phyloP scores from a whole-genome alignment of 495 filamentous ascomycete species.

The Aspergillus mulundensis region DNA sequence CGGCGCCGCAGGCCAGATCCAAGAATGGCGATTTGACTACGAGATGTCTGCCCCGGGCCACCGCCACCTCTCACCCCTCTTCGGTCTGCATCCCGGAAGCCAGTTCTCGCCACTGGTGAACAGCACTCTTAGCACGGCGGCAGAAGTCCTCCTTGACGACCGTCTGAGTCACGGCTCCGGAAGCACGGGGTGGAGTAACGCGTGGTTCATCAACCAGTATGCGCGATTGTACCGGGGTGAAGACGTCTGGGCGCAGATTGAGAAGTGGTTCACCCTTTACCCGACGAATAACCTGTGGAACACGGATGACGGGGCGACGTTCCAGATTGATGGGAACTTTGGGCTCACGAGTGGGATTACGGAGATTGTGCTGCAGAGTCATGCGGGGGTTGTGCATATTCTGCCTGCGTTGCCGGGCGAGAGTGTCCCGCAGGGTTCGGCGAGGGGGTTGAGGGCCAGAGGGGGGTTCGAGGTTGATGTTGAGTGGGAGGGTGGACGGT shows the following conservation, averaged over 20 bases:
- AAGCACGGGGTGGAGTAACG: conserved; percentile 4
- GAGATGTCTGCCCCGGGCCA: neutral
- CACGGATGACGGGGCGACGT: conserved; percentile 2
- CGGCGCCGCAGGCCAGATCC: conserved; percentile 3
- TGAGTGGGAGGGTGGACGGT: neutral
- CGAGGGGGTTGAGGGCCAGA: conserved; percentile 7
- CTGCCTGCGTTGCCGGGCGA: conserved; percentile 1
- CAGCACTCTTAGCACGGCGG: neutral
- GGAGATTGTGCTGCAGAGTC: conserved; percentile 10
- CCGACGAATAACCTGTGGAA: conserved; percentile 7
- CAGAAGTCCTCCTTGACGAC: conserved; percentile 6
- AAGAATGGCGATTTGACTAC: conserved; percentile 8
- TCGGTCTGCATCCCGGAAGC: neutral
- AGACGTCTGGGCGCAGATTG: conserved; percentile 7
- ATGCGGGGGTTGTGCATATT: neutral
- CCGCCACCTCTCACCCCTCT: conserved; percentile 6
- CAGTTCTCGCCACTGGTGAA: conserved; percentile 7
- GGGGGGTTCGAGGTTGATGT: conserved; percentile 9
- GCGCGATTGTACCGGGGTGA: conserved; percentile 1
- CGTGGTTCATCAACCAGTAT: conserved; percentile 7
- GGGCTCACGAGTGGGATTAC: neutral
- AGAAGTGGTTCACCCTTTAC: conserved; percentile 1
- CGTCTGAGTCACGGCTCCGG: neutral
- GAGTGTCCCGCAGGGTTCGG: neutral
- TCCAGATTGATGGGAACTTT: conserved; percentile 13